phyloP scores from a whole-genome alignment of 495 filamentous ascomycete species.

The Jackrogersella multiformis region DNA sequence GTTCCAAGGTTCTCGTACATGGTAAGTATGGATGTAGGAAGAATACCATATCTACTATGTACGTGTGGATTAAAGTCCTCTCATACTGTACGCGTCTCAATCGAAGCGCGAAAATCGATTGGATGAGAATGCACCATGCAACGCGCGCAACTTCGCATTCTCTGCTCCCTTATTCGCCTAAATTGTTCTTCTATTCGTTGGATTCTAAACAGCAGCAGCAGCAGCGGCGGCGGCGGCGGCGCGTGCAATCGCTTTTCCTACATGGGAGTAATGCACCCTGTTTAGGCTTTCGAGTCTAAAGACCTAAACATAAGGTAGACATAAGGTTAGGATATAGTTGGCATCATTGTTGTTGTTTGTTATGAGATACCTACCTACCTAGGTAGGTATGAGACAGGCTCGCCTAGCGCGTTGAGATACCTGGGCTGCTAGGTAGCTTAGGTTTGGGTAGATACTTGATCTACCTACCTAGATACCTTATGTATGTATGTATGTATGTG shows the following conservation, averaged over 20 bases:
- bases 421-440: not conserved
- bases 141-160: slow-evolving; percentile 35
- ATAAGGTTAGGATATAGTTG: not conserved
- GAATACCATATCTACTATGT: too few relatives aligned
- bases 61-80: slow-evolving; percentile 26
- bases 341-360: not conserved
- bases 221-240: too few relatives aligned
- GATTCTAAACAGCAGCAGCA: too few relatives aligned
- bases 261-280: slow-evolving; percentile 24
- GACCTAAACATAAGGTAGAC: slow-evolving; percentile 1
- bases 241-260: slow-evolving; percentile 4
- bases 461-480: too few relatives aligned
- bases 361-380: not conserved
- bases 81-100: slow-evolving; percentile 41
- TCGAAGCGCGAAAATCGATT: slow-evolving; percentile 40
- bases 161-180: slow-evolving; percentile 26
- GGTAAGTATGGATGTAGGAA: not conserved
- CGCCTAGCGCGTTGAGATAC: not conserved
- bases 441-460: not conserved
- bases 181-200: slow-evolving; percentile 20
- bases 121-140: slow-evolving; percentile 40
- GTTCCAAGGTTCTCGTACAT: too few relatives aligned
- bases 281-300: slow-evolving; percentile 27
- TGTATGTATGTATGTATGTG: not conserved
- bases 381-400: not conserved